Conservation (phyloP, 192 early-diverging fungal genomes). For the Spinellus fusiger region DNA sequence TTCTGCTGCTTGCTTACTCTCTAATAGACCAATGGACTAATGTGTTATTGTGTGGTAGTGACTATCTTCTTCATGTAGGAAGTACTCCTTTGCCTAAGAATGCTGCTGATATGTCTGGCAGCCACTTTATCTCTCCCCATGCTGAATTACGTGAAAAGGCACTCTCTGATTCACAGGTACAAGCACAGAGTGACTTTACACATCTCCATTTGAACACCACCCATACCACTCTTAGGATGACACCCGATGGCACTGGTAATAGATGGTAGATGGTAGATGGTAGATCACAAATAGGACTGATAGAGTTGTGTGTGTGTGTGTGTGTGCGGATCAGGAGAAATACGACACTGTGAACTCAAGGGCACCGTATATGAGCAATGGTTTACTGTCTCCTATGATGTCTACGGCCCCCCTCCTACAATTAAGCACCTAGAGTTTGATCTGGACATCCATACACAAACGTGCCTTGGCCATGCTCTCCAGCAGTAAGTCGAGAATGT, state of each 20-base stretch:
- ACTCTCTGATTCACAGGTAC: constrained; percentile 1
- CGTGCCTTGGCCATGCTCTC: constrained; percentile 3
- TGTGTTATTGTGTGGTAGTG: constrained; percentile 3
- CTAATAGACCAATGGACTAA: background rate
- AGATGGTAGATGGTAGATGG: background rate
- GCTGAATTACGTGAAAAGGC: constrained; percentile 8
- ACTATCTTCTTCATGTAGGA: constrained; percentile 8
- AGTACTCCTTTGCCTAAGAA: background rate
- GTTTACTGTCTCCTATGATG: constrained; percentile 6
- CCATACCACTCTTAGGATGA: background rate
- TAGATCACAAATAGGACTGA: background rate
- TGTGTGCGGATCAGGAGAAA: background rate
- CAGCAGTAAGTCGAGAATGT: background rate
- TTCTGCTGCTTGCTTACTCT: background rate
- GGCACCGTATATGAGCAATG: background rate
- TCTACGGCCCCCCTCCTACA: background rate
- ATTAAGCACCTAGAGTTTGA: constrained; percentile 7
- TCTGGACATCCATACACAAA: constrained; percentile 10
- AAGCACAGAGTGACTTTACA: constrained; percentile 1
- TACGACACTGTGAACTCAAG: constrained; percentile 1
- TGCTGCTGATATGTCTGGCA: constrained; percentile 3
- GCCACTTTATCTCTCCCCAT: constrained; percentile 1
- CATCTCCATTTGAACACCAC: background rate
- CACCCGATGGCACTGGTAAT: background rate
- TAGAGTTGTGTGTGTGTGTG: background rate